Evolutionary conservation across 352 stramenopile species (phyloP).

Genomic region (Thalassiosira mediterranea): DNA sequence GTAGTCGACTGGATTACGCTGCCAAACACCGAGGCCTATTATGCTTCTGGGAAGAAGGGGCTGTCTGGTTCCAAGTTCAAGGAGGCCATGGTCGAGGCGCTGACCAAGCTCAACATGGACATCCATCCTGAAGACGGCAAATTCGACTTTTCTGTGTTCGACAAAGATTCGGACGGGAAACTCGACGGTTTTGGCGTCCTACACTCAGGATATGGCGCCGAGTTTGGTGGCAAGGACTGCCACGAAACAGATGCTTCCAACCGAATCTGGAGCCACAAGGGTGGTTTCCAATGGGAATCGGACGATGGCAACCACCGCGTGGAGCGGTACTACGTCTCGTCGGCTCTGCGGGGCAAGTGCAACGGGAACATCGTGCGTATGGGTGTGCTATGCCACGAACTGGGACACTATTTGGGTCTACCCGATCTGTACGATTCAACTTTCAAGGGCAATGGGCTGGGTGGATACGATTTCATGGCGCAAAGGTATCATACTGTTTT

Average conservation of each 20-base stretch:
- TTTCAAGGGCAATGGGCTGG: slow-evolving; percentile 44
- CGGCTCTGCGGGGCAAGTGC: no score
- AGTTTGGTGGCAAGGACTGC: slow-evolving; percentile 56
- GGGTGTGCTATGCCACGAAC: slow-evolving; percentile 65
- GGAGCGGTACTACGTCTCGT: no score
- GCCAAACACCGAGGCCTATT: slow-evolving; percentile 63
- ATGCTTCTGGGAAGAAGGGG: slow-evolving; percentile 50
- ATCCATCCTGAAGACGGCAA: slow-evolving; percentile 7
- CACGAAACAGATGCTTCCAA: slow-evolving; percentile 14
- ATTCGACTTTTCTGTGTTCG: slow-evolving; percentile 36
- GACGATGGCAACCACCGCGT: no score
- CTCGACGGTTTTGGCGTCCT: slow-evolving; percentile 70
- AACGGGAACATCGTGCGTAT: slow-evolving; percentile 61
- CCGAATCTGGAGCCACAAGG: slow-evolving; percentile 67
- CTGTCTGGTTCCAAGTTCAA: slow-evolving; percentile 26
- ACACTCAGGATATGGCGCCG: slow-evolving; percentile 67
- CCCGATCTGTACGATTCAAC: slow-evolving; percentile 73
- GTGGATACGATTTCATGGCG: slow-evolving; percentile 70
- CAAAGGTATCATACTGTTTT: no score
- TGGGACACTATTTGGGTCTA: slow-evolving; percentile 66
- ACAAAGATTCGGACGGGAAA: slow-evolving; percentile 62
- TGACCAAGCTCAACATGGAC: no score
- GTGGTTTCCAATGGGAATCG: no score
- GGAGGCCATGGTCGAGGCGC: slow-evolving; percentile 39
- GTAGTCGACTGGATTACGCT: slow-evolving; percentile 66